Percentiles rank a stretch among this genome's conserved stretches.
These are phyloP conservation scores for Eucalyptus caleyi DNA, from an alignment of 345 rosid genomes.

Conservation along the genomic window DNA sequence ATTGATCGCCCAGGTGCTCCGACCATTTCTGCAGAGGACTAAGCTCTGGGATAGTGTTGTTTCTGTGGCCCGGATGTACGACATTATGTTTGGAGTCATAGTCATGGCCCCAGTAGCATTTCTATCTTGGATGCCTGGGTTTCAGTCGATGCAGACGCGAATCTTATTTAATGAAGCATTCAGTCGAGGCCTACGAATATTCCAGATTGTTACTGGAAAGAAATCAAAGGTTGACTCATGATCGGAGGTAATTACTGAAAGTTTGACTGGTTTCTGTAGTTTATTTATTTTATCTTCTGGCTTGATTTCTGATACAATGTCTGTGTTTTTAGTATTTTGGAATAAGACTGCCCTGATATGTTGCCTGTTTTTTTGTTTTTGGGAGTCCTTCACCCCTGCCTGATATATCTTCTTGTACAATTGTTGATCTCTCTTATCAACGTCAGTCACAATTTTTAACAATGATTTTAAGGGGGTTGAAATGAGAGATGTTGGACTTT, in stretches of 20 bases:
- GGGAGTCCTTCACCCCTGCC: not conserved
- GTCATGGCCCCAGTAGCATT: slow-evolving; percentile 81
- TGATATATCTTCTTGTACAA: not conserved
- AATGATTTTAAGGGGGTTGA: not conserved
- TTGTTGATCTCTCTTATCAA: not conserved
- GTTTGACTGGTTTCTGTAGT: not conserved
- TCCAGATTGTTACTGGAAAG: slow-evolving; percentile 75
- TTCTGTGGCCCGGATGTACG: slow-evolving; percentile 77
- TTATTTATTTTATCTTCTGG: not conserved
- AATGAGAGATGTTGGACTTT: not conserved
- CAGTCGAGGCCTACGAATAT: slow-evolving; percentile 81
- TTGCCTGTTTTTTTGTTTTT: not conserved
- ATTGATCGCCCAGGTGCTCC: slow-evolving; percentile 68
- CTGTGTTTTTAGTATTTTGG: not conserved
- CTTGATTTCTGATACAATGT: not conserved
- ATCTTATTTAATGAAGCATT: slow-evolving; percentile 85
- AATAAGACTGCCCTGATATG: not conserved
- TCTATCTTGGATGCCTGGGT: slow-evolving; percentile 90
- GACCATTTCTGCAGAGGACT: slow-evolving; percentile 48
- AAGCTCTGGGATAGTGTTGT: slow-evolving; percentile 61
- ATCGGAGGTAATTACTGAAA: slow-evolving; percentile 18
- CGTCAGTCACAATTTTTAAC: not conserved
- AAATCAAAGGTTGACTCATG: slow-evolving; percentile 27
- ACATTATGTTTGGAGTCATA: slow-evolving; percentile 65
- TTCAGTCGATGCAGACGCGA: slow-evolving; percentile 88